phyloP scores from a whole-genome alignment of 345 rosid genomes.

The Salix suchowensis region DNA sequence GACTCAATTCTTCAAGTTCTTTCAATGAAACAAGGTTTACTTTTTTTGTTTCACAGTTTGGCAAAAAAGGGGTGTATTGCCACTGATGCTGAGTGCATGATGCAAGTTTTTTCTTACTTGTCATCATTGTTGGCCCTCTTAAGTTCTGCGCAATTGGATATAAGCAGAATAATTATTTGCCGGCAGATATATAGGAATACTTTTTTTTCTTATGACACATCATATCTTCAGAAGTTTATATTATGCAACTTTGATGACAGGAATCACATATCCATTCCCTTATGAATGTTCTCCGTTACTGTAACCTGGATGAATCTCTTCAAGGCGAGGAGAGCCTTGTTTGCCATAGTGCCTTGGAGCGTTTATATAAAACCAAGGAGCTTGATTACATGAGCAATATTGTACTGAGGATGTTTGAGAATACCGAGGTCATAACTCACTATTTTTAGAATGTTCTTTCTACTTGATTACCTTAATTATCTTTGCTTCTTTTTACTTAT shows the following conservation, averaged over 20 bases:
- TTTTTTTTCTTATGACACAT: neutral
- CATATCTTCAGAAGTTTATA: neutral
- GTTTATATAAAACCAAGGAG: conserved; percentile 78
- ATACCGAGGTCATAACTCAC: conserved; percentile 54
- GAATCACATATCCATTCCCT: conserved; percentile 98
- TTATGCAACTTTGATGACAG: conserved; percentile 36
- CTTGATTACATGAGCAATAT: conserved; percentile 99
- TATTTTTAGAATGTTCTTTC: neutral
- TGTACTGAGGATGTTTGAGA: conserved; percentile 89
- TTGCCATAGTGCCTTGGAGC: conserved; percentile 66
- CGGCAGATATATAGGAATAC: neutral
- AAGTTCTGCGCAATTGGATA: neutral
- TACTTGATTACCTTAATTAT: neutral
- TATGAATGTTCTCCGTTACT: conserved; percentile 89
- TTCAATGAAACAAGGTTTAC: neutral
- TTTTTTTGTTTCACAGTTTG: neutral
- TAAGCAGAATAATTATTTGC: neutral
- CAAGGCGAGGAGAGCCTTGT: conserved; percentile 92
- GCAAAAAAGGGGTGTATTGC: neutral
- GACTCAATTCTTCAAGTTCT: neutral
- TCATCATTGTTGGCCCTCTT: neutral
- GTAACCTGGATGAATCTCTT: conserved; percentile 95
- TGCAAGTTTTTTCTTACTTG: neutral
- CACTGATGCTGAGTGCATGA: neutral
- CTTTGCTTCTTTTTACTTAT: neutral